Evolutionary conservation across 306 rosid genomes (phyloP), one percentile per base, ranked within the genome.

Genomic region (Prunus salicina): DNA sequence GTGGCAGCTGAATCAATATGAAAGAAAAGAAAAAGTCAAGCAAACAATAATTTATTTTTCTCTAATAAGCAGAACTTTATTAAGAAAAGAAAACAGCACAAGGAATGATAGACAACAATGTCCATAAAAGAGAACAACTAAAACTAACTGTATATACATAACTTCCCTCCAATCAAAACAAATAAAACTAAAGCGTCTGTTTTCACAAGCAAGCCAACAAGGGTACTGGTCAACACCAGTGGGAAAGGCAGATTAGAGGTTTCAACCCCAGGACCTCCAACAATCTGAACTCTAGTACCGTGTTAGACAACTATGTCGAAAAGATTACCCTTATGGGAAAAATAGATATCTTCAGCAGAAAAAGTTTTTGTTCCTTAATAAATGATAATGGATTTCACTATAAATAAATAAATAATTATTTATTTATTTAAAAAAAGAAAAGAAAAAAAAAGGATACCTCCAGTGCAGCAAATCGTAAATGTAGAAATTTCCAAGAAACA

Each of bases 1-100:
- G 97, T 9, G 97, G 97, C 20, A 90, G 79, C 97, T 93, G 88
- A 69, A 76, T 73, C 34, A 52, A 66, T 49, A 72, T 12, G 5
- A 62, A 64, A 69, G 49, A 20, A 76, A 75, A 77, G 46, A 20
- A 56, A 71, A 50, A 69, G 65, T 70, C 65, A 67, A 51, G 43
- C 65, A 24, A 79, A 73, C 19, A 71, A 64, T 22, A 12, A 55
- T 22, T 60, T 11, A 25, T 1, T 15, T 65, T 22, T 43, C 11
- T 16, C 2, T 25, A 3, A 12, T 43, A 56, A 0, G 4, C 62
- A n/a, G 25, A 56, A 10, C 3, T 56, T 56, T 20, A n/a, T 56
- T 56, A 56, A n/a, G 27, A 11, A 20, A 55, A 2, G 22, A 58
- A 58, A 3, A 3, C 43, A 38, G 19, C 12, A 47, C 8, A 46